phyloP scores from a whole-genome alignment of 305 asterid species.

The Rubia balearica region DNA sequence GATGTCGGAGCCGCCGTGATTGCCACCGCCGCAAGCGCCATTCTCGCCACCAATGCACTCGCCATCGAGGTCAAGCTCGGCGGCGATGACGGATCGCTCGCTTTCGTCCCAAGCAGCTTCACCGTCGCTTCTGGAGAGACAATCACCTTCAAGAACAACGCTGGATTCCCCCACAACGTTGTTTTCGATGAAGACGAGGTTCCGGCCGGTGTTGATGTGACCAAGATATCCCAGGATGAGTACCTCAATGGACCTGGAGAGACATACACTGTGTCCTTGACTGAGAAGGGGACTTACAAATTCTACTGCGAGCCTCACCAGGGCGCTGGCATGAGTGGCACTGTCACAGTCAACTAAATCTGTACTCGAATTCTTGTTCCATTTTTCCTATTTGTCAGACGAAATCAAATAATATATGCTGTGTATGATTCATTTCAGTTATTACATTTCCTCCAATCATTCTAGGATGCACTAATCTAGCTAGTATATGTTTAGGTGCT shows the following conservation, averaged over 20 bases:
- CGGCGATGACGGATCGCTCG: constrained; percentile 42
- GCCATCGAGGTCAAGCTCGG: constrained; percentile 64
- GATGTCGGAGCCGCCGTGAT: constrained; percentile 49
- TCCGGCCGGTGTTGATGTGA: constrained; percentile 65
- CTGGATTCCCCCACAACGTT: constrained; percentile 82
- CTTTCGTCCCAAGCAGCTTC: constrained; percentile 44
- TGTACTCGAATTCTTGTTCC: background rate
- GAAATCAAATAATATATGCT: constrained; percentile 6
- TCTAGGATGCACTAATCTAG: too few species aligned
- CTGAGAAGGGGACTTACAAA: constrained; percentile 65
- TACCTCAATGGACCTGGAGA: constrained; percentile 61
- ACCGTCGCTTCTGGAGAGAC: constrained; percentile 63
- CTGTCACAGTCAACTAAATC: constrained; percentile 60
- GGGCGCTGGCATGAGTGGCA: constrained; percentile 86
- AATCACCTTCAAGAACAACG: constrained; percentile 70
- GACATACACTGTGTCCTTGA: constrained; percentile 47
- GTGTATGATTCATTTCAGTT: background rate
- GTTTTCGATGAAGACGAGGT: constrained; percentile 73
- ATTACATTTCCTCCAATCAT: background rate
- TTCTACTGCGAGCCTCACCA: constrained; percentile 84
- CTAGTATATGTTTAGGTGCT: too few species aligned
- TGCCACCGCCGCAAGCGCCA: constrained; percentile 58
- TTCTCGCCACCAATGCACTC: constrained; percentile 62
- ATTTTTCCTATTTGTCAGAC: constrained; percentile 3
- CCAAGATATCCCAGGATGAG: constrained; percentile 66